A percentile compares a stretch with the other conserved stretches of the same genome.
Conservation (phyloP, 2,329 filamentous ascomycete genomes). For the Lasiodiplodia citricola region DNA sequence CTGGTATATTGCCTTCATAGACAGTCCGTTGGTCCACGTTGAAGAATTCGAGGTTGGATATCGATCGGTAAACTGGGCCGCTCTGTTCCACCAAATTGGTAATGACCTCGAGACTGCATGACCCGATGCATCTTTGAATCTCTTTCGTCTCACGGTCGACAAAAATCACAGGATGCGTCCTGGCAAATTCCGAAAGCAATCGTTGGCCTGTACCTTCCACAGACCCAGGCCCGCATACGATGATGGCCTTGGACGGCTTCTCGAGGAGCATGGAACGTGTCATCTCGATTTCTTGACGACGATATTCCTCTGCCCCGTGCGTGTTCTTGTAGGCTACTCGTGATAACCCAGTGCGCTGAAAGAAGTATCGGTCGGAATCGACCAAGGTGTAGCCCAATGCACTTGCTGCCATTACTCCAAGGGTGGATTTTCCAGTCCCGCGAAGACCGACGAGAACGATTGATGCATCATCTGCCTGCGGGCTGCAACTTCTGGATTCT, state of each 20-base stretch:
- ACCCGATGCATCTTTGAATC: neutral
- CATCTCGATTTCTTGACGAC: neutral
- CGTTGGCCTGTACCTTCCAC: neutral
- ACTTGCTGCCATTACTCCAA: slow-evolving; percentile 69
- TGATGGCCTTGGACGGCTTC: neutral
- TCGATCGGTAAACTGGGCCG: neutral
- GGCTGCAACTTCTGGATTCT: neutral
- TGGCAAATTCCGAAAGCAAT: neutral
- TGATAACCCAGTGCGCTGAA: neutral
- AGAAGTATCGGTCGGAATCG: neutral
- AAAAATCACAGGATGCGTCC: neutral
- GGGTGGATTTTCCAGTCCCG: slow-evolving; percentile 76
- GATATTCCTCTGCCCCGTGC: neutral
- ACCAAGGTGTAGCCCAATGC: neutral
- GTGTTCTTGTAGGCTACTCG: neutral
- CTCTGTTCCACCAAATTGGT: neutral
- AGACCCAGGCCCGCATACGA: neutral
- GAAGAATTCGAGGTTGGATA: neutral
- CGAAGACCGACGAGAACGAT: slow-evolving; percentile 75
- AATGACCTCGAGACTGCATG: neutral
- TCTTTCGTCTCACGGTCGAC: neutral
- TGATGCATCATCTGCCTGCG: slow-evolving; percentile 61
- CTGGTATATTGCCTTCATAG: neutral
- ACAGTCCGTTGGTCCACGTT: neutral
- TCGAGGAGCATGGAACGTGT: neutral